Conservation (phyloP, 2,329 filamentous ascomycete species). For the Beauveria medogensis region DNA sequence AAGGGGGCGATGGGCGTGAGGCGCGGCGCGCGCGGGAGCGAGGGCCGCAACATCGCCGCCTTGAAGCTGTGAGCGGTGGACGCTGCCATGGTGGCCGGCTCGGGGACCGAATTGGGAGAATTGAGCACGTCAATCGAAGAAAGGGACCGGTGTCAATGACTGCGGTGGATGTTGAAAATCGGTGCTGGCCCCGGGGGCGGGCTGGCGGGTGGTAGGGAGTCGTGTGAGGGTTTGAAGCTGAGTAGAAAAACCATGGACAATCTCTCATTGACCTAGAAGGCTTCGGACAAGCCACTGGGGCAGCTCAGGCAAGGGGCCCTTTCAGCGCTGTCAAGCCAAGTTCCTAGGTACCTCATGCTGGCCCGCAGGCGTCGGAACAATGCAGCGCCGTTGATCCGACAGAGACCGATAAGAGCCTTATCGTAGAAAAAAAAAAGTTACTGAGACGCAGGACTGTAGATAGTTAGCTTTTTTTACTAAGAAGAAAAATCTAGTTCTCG, state of each 20-base stretch:
- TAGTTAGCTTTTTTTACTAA: background rate
- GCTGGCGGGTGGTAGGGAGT: background rate
- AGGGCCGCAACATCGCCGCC: slow-evolving; percentile 31
- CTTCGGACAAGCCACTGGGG: background rate
- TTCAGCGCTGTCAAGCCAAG: background rate
- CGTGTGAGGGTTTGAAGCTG: background rate
- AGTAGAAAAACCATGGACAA: slow-evolving; percentile 4
- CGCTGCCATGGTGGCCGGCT: slow-evolving; percentile 18
- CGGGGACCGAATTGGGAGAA: background rate
- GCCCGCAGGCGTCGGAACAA: slow-evolving; percentile 1
- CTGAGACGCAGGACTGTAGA: background rate
- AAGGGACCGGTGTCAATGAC: background rate
- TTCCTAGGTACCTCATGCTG: background rate
- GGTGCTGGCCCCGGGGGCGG: slow-evolving; percentile 1
- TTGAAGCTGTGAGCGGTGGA: slow-evolving; percentile 33
- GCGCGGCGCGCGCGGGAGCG: slow-evolving; percentile 25
- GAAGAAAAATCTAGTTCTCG: background rate
- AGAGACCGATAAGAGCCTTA: slow-evolving; percentile 1
- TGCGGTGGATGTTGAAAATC: background rate
- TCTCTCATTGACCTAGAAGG: background rate
- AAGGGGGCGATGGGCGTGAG: slow-evolving; percentile 20
- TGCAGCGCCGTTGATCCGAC: slow-evolving; percentile 4
- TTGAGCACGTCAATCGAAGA: background rate
- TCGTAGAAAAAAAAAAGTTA: slow-evolving; percentile 11
- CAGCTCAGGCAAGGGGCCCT: background rate